Percentiles rank a stretch among this genome's conserved stretches.
Evolutionary conservation across 345 rosid genomes (phyloP).

Genomic region (Gossypium raimondii): DNA sequence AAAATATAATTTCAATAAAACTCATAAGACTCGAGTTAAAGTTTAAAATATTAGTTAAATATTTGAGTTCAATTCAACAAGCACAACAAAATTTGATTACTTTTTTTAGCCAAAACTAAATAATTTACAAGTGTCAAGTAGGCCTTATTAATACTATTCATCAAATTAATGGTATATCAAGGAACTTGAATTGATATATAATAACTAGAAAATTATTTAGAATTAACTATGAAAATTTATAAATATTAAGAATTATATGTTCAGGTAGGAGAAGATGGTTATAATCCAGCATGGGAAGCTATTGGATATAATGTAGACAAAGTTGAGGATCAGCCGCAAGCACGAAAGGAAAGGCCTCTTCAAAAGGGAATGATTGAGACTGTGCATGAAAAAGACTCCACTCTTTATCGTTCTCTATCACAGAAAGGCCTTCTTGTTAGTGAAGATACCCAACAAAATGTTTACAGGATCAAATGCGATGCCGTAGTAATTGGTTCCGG

Average conservation of each 20-base stretch:
- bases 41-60: too few relatives aligned
- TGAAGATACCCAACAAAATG: conserved; percentile 22
- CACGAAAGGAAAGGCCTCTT: conserved; percentile 52
- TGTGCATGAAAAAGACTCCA: conserved; percentile 35
- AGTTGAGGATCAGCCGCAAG: conserved; percentile 13
- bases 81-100: too few relatives aligned
- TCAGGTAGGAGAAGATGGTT: conserved; percentile 57
- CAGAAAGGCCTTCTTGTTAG: conserved; percentile 54
- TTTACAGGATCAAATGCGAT: conserved; percentile 63
- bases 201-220: too few relatives aligned
- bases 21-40: too few relatives aligned
- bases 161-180: too few relatives aligned
- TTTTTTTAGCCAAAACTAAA: too few relatives aligned
- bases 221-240: too few relatives aligned
- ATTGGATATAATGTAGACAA: conserved; percentile 43
- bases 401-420: conserved; percentile 41
- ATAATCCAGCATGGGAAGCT: conserved; percentile 75
- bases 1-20: too few relatives aligned
- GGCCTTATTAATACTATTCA: neutral
- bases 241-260: neutral
- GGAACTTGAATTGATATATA: too few relatives aligned
- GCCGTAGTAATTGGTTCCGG: conserved; percentile 80
- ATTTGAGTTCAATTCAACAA: too few relatives aligned
- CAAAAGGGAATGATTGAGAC: conserved; percentile 71
- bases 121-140: too few relatives aligned